These are phyloP conservation scores for Falciphora oryzae DNA, from an alignment of 2,329 filamentous ascomycete genomes.

Conservation along the genomic window DNA sequence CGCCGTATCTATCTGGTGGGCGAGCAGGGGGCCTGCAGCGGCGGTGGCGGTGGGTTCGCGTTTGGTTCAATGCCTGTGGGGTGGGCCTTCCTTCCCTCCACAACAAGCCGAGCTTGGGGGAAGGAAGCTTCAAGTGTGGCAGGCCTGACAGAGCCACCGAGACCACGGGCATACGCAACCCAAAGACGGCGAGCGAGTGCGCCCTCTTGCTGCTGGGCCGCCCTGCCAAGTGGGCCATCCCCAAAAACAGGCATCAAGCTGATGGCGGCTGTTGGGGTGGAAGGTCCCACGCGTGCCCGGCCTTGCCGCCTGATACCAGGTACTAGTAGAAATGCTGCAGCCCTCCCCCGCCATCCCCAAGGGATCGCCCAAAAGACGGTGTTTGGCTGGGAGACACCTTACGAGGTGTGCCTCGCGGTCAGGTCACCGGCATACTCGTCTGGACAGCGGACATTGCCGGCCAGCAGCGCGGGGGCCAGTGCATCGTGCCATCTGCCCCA, in stretches of 20 bases:
- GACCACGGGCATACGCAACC: no score
- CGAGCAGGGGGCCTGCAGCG: not conserved
- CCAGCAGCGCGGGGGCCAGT: no score
- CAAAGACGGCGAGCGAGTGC: no score
- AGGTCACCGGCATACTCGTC: not conserved
- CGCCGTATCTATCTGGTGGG: not conserved
- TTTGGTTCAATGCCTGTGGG: not conserved
- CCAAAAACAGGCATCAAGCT: no score
- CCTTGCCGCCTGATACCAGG: not conserved
- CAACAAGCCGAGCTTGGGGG: not conserved
- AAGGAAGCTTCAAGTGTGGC: not conserved
- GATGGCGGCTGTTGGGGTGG: not conserved
- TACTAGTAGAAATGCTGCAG: no score
- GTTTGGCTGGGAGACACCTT: not conserved
- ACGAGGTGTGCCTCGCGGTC: not conserved
- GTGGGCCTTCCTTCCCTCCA: conserved; percentile 3
- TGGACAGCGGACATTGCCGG: not conserved
- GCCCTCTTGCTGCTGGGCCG: no score
- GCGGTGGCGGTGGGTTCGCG: not conserved
- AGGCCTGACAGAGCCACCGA: no score
- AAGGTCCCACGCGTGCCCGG: not conserved
- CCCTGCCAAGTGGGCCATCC: no score
- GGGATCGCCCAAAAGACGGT: not conserved
- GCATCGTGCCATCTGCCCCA: not conserved
- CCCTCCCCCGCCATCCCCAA: not conserved